Conservation (phyloP, 2,329 filamentous ascomycete genomes). For the Pseudogymnoascus sp. region DNA sequence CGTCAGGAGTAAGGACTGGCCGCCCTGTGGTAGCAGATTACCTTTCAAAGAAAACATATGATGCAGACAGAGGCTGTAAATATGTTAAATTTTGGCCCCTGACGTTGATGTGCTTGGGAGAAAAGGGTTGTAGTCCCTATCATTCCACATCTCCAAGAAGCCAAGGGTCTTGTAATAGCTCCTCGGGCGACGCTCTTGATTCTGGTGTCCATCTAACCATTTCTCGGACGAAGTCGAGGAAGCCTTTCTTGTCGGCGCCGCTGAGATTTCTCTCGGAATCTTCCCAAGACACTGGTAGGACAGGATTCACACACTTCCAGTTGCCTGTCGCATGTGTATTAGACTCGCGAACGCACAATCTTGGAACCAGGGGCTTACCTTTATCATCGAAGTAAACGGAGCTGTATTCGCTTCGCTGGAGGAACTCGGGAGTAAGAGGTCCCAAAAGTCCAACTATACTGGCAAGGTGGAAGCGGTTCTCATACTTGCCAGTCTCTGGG, state of each 20-base stretch:
- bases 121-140: conserved; percentile 12
- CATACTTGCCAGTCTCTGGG: conserved; percentile 22
- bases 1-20: too few species aligned
- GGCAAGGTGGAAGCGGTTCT: conserved; percentile 25
- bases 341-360: conserved; percentile 17
- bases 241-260: conserved; percentile 20
- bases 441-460: conserved; percentile 26
- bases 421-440: conserved; percentile 25
- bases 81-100: too few species aligned
- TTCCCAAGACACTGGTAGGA: conserved; percentile 21
- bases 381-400: conserved; percentile 25
- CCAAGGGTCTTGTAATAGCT: conserved; percentile 24
- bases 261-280: conserved; percentile 22
- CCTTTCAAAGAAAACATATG: too few species aligned
- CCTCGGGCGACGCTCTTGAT: conserved; percentile 21
- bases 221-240: conserved; percentile 23
- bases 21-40: too few species aligned
- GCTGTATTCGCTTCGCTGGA: conserved; percentile 23
- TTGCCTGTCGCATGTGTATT: conserved; percentile 22
- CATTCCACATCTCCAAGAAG: conserved; percentile 18
- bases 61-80: too few species aligned
- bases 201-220: conserved; percentile 24
- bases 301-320: conserved; percentile 24
- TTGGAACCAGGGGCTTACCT: conserved; percentile 22
- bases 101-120: too few species aligned